Conservation (phyloP, 2,329 filamentous ascomycete genomes). For the Beauveria sp. region DNA sequence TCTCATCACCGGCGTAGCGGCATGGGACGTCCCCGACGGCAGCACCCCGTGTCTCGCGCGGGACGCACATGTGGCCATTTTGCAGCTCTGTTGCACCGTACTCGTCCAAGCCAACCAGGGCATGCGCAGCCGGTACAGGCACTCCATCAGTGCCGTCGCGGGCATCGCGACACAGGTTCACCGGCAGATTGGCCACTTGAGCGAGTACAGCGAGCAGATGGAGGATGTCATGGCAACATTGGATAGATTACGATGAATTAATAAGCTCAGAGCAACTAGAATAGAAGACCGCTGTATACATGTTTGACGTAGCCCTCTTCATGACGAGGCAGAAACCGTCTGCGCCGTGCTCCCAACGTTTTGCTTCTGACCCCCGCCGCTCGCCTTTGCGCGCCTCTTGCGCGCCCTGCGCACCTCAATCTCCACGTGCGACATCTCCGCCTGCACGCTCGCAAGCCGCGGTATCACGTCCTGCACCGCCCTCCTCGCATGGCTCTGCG, state of each 20-base stretch:
- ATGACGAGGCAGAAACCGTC: constrained; percentile 12
- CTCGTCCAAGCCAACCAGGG: constrained; percentile 37
- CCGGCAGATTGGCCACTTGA: constrained; percentile 20
- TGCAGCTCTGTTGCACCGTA: constrained; percentile 50
- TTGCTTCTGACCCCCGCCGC: constrained; percentile 26
- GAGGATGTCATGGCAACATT: constrained; percentile 36
- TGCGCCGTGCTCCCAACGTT: constrained; percentile 12
- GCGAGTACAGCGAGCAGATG: constrained; percentile 33
- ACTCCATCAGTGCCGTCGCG: constrained; percentile 42
- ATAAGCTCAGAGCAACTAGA: neutral
- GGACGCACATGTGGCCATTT: constrained; percentile 46
- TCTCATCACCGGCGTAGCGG: constrained; percentile 42
- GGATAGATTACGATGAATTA: constrained; percentile 2
- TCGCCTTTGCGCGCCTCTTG: constrained; percentile 44
- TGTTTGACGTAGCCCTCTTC: neutral
- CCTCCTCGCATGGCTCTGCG: constrained; percentile 50
- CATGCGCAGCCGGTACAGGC: constrained; percentile 40
- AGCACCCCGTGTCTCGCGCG: constrained; percentile 19
- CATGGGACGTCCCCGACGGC: constrained; percentile 33
- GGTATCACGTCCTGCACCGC: constrained; percentile 52
- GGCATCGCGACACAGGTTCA: constrained; percentile 39
- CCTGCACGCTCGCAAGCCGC: constrained; percentile 46
- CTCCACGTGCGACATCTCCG: constrained; percentile 57
- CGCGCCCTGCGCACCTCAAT: constrained; percentile 57
- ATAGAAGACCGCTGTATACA: neutral